Evolutionary conservation across 257 asterid species (phyloP).

Genomic region (Coffea eugenioides): DNA sequence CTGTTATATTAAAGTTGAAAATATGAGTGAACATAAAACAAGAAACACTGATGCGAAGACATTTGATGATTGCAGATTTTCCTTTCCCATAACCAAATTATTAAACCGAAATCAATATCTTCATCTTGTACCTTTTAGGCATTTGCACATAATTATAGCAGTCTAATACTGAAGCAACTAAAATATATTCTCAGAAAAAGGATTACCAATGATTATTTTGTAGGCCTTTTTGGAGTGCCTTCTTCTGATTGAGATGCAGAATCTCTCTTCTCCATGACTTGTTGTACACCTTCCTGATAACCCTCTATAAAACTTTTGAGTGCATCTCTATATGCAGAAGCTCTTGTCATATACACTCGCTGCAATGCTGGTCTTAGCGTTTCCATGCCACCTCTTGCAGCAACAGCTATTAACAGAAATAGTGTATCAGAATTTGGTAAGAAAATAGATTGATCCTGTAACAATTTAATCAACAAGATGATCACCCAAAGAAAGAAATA

Average conservation of each 20-base stretch:
- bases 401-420: slow-evolving; percentile 48
- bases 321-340: slow-evolving; percentile 85
- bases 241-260: slow-evolving; percentile 34
- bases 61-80: background rate
- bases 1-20: background rate
- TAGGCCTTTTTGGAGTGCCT: slow-evolving; percentile 34
- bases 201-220: slow-evolving; percentile 3
- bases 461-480: slow-evolving; percentile 1
- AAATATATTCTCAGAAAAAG: slow-evolving; percentile 1
- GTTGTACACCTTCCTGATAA: slow-evolving; percentile 86
- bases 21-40: background rate
- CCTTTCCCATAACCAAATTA: background rate
- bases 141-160: background rate
- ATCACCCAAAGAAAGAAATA: background rate
- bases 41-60: background rate
- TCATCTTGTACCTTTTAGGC: background rate
- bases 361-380: slow-evolving; percentile 81
- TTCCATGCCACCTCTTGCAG: slow-evolving; percentile 96
- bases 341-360: slow-evolving; percentile 90
- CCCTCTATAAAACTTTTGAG: slow-evolving; percentile 85
- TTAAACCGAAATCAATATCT: background rate
- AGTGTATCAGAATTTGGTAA: slow-evolving; percentile 5
- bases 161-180: background rate
- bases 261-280: slow-evolving; percentile 69
- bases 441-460: background rate